Conservation (phyloP, 306 rosid genomes). For the Quercus wislizeni region DNA sequence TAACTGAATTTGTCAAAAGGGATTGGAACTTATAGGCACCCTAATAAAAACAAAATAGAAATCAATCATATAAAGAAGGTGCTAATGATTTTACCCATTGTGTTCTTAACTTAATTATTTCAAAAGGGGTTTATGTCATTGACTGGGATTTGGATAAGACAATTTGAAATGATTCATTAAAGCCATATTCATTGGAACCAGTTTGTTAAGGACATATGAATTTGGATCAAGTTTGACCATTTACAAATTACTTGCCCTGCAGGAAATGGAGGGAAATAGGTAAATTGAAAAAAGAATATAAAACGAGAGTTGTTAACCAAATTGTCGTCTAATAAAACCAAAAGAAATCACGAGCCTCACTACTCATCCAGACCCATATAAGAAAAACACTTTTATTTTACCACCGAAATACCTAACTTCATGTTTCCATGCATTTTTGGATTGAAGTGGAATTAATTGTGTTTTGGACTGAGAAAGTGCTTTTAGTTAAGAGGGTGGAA, state of each 20-base stretch:
- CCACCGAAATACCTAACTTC: background rate
- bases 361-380: background rate
- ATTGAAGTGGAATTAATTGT: too few relatives aligned
- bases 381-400: background rate
- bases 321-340: background rate
- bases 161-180: slow-evolving; percentile 16
- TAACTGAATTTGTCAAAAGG: slow-evolving; percentile 4
- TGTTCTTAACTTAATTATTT: background rate
- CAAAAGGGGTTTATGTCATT: too few relatives aligned
- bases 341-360: slow-evolving; percentile 1
- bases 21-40: background rate
- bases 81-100: slow-evolving; percentile 22
- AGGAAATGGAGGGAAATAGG: slow-evolving; percentile 29
- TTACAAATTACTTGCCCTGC: slow-evolving; percentile 24
- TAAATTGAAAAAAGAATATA: background rate
- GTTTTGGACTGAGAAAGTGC: too few relatives aligned
- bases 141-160: background rate
- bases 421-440: too few relatives aligned
- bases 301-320: slow-evolving; percentile 30
- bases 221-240: slow-evolving; percentile 24
- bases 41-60: slow-evolving; percentile 1
- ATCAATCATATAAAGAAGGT: slow-evolving; percentile 15
- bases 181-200: slow-evolving; percentile 26
- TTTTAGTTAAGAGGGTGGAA: too few relatives aligned
- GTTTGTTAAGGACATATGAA: slow-evolving; percentile 13